Percentiles rank a stretch among this genome's conserved stretches.
These are phyloP conservation scores for Clavispora fructus DNA, from an alignment of 805 yeast species.

Conservation along the genomic window DNA sequence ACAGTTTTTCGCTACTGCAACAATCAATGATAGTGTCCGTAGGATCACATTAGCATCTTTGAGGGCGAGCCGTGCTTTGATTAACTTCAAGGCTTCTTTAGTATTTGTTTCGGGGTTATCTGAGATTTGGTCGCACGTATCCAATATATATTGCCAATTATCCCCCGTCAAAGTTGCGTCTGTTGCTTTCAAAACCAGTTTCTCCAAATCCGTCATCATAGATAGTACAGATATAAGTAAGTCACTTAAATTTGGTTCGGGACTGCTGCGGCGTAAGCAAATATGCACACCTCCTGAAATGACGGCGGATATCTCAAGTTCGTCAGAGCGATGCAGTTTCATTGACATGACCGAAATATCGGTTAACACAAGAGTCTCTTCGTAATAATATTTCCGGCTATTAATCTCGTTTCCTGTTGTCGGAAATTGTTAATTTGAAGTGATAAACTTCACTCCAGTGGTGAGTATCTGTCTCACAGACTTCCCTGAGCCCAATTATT, in stretches of 20 bases:
- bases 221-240: not conserved
- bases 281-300: not conserved
- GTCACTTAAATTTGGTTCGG: not conserved
- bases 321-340: not conserved
- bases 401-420: too few species aligned
- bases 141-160: slow-evolving; percentile 41
- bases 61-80: slow-evolving; percentile 20
- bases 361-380: too few species aligned
- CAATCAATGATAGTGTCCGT: slow-evolving; percentile 30
- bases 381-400: too few species aligned
- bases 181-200: slow-evolving; percentile 31
- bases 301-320: too few species aligned
- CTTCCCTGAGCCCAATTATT: too few species aligned
- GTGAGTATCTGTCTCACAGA: too few species aligned
- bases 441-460: too few species aligned
- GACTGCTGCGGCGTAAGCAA: not conserved
- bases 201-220: slow-evolving; percentile 12
- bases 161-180: slow-evolving; percentile 37
- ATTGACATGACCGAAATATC: too few species aligned
- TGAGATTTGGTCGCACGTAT: slow-evolving; percentile 36
- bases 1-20: slow-evolving; percentile 40
- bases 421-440: too few species aligned
- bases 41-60: slow-evolving; percentile 39
- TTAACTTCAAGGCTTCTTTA: slow-evolving; percentile 23
- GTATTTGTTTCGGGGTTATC: slow-evolving; percentile 34